A percentile compares a stretch with the other conserved stretches of the same genome.
Conservation (phyloP, 164 flowering plant genomes). For the Magnolia sinica region DNA sequence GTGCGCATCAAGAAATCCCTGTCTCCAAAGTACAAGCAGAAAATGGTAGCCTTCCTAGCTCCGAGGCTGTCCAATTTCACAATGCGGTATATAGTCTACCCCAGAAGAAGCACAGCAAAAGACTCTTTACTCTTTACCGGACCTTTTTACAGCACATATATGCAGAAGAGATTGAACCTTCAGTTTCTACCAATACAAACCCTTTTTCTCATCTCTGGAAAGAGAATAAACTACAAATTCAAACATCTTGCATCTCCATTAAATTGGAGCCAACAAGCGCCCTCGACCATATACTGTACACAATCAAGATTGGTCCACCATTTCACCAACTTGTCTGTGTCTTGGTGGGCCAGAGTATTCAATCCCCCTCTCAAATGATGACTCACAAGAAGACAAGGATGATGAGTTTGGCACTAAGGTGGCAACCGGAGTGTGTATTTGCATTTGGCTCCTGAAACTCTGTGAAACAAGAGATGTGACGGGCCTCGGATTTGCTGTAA, state of each 20-base stretch:
- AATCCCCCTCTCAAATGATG: slow-evolving; percentile 25
- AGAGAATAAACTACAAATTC: neutral
- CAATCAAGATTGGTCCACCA: neutral
- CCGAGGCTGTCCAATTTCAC: no score
- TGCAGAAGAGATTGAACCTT: no score
- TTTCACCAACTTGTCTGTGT: slow-evolving; percentile 23
- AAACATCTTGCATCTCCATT: neutral
- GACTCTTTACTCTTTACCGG: no score
- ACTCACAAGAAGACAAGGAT: slow-evolving; percentile 23
- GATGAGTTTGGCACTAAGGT: slow-evolving; percentile 30
- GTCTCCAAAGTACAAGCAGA: no score
- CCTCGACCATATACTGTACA: neutral
- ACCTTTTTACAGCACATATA: no score
- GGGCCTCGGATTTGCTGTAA: slow-evolving; percentile 8
- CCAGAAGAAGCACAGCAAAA: no score
- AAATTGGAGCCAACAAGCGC: neutral
- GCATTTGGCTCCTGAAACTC: slow-evolving; percentile 29
- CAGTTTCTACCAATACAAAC: neutral
- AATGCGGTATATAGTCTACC: no score
- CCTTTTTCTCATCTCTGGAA: neutral
- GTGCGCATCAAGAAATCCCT: no score
- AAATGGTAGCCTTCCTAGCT: no score
- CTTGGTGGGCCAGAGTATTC: slow-evolving; percentile 35
- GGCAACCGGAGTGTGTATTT: slow-evolving; percentile 5
- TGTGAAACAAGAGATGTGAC: slow-evolving; percentile 21